These are phyloP conservation scores for Pleoardoris graminearum DNA, from an alignment of 2,329 filamentous ascomycete genomes.

Conservation along the genomic window DNA sequence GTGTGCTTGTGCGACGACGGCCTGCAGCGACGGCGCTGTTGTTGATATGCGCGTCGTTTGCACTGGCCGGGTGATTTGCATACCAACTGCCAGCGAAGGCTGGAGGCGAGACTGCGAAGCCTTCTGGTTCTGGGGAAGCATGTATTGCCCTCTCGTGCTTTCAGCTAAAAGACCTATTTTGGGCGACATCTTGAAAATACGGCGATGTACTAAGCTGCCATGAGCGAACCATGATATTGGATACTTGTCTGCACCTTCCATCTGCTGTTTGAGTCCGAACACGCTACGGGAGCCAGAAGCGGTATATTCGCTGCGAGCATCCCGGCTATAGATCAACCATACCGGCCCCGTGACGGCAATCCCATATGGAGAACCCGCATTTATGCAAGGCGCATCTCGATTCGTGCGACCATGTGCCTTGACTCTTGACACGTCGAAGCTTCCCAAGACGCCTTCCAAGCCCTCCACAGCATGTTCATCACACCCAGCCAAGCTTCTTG, in stretches of 20 bases:
- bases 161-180: neutral
- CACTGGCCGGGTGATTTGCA: neutral
- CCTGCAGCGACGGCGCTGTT: neutral
- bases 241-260: too few species aligned
- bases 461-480: neutral
- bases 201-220: too few species aligned
- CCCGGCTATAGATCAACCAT: neutral
- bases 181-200: too few species aligned
- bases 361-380: too few species aligned
- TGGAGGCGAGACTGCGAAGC: neutral
- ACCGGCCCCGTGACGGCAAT: neutral
- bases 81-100: neutral
- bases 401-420: neutral
- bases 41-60: neutral
- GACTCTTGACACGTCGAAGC: neutral
- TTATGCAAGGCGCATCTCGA: neutral
- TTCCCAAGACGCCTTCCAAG: neutral
- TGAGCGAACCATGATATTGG: too few species aligned
- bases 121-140: neutral
- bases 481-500: too few species aligned
- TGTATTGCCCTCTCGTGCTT: neutral
- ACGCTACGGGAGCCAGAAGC: neutral
- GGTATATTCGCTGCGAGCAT: neutral
- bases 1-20: conserved; percentile 1
- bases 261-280: too few species aligned